phyloP scores from a whole-genome alignment of 164 flowering plant species.

The Magnolia sinica region DNA sequence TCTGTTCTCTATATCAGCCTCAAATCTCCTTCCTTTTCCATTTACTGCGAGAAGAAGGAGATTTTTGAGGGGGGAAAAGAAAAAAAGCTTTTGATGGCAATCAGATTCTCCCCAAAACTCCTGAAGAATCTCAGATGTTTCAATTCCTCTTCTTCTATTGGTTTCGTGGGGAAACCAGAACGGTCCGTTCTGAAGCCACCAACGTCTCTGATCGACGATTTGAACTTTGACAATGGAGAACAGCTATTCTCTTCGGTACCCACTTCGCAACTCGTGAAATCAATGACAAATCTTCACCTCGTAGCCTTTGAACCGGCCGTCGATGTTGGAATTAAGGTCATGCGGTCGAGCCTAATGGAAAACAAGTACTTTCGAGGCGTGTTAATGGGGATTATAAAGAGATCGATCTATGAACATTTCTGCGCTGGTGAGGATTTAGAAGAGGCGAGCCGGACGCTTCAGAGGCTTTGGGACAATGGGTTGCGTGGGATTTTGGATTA shows the following conservation, averaged over 20 bases:
- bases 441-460: slow-evolving; percentile 46
- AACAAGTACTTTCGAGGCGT: slow-evolving; percentile 19
- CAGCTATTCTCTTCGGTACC: slow-evolving; percentile 49
- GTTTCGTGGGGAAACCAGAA: slow-evolving; percentile 13
- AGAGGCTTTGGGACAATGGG: slow-evolving; percentile 44
- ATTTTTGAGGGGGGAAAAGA: background rate
- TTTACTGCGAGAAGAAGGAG: background rate
- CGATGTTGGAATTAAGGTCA: slow-evolving; percentile 64
- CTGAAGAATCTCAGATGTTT: slow-evolving; percentile 22
- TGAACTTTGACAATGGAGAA: slow-evolving; percentile 40
- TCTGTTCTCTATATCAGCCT: background rate
- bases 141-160: slow-evolving; percentile 26
- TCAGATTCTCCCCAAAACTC: slow-evolving; percentile 23
- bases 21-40: background rate
- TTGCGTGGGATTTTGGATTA: slow-evolving; percentile 70
- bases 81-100: slow-evolving; percentile 28
- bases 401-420: slow-evolving; percentile 70
- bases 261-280: slow-evolving; percentile 39
- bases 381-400: slow-evolving; percentile 29
- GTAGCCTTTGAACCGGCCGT: slow-evolving; percentile 56
- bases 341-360: slow-evolving; percentile 57
- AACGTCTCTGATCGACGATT: background rate
- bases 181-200: slow-evolving; percentile 4
- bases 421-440: slow-evolving; percentile 58
- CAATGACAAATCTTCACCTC: slow-evolving; percentile 44